Conservation (phyloP, 352 stramenopile genomes). For the Globisporangium paroecandrum region DNA sequence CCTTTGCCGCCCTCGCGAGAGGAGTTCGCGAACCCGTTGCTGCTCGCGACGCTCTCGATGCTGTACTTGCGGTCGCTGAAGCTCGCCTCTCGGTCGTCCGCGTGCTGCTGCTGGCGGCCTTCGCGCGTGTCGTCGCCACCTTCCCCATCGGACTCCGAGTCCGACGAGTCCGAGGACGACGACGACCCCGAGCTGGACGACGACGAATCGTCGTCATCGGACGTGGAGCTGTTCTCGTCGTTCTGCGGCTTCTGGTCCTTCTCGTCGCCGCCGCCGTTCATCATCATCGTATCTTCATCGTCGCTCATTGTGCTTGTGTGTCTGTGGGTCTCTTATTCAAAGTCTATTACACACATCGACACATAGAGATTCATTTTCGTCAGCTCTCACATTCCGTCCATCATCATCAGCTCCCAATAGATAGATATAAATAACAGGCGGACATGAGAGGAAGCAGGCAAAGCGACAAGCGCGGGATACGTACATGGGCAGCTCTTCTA, state of each 20-base stretch:
- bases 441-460: too few species aligned
- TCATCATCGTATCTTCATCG: conserved; percentile 24
- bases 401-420: neutral
- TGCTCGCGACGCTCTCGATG: conserved; percentile 28
- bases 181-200: conserved; percentile 69
- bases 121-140: conserved; percentile 16
- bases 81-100: conserved; percentile 7
- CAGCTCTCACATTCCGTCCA: neutral
- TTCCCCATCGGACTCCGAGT: conserved; percentile 71
- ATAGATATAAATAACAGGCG: conserved; percentile 6
- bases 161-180: conserved; percentile 71
- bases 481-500: neutral
- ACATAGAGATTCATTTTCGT: neutral
- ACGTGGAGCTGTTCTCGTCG: conserved; percentile 51
- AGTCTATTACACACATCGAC: neutral
- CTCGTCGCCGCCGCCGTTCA: conserved; percentile 17
- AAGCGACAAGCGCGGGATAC: neutral
- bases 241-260: conserved; percentile 35
- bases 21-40: conserved; percentile 19
- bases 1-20: neutral
- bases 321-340: neutral
- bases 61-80: conserved; percentile 32
- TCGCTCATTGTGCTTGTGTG: conserved; percentile 27
- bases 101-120: conserved; percentile 10
- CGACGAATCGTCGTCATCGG: conserved; percentile 72